Conservation (phyloP, 2,329 filamentous ascomycete species). For the Fusarium miscanthi region DNA sequence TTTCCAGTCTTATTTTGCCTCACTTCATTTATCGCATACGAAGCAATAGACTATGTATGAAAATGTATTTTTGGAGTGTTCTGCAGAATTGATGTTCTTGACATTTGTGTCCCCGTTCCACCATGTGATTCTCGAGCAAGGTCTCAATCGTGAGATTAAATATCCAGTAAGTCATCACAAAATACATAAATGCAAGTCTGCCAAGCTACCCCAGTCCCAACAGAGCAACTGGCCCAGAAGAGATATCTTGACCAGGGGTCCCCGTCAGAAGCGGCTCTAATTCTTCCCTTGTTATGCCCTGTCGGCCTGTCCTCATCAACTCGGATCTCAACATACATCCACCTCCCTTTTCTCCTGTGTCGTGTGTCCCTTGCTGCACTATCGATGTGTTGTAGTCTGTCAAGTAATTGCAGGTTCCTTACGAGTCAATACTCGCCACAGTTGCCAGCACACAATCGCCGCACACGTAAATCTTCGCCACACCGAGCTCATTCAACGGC, state of each 20-base stretch:
- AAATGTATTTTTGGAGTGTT: not conserved
- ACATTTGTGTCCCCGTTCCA: not conserved
- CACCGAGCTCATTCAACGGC: not conserved
- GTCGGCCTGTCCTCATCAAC: conserved; percentile 20
- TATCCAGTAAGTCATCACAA: conserved; percentile 14
- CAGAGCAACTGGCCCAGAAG: conserved; percentile 29
- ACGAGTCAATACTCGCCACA: conserved; percentile 22
- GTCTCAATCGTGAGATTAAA: conserved; percentile 10
- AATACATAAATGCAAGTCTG: conserved; percentile 19
- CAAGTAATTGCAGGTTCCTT: conserved; percentile 8
- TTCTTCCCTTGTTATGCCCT: conserved; percentile 29
- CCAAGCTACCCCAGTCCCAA: conserved; percentile 28
- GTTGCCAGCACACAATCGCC: conserved; percentile 16
- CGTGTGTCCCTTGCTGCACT: conserved; percentile 8
- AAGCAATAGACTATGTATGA: not conserved
- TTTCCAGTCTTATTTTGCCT: not conserved
- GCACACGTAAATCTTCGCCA: conserved; percentile 29
- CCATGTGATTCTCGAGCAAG: conserved; percentile 27
- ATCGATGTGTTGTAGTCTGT: not conserved
- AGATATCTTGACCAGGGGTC: conserved; percentile 33
- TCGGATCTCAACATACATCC: conserved; percentile 27
- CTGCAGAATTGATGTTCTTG: not conserved
- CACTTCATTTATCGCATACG: not conserved
- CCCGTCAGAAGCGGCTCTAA: conserved; percentile 35
- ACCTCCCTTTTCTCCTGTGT: conserved; percentile 40